Conservation (phyloP, 208 protist genomes). For the Trypanosoma caninum region DNA sequence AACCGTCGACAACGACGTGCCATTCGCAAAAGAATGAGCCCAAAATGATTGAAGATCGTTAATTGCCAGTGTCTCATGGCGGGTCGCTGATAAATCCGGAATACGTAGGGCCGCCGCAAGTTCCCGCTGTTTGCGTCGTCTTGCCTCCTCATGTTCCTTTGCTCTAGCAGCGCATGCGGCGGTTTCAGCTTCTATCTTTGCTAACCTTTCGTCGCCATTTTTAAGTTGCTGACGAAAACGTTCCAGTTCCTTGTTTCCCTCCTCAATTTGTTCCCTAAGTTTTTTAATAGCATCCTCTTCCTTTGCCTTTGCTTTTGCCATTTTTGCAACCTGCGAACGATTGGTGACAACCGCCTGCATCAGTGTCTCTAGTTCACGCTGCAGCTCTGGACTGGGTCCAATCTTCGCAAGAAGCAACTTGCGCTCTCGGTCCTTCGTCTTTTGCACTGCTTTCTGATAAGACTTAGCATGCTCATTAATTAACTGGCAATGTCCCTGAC, state of each 20-base stretch:
- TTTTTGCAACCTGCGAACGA: constrained; percentile 55
- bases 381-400: constrained; percentile 56
- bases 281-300: constrained; percentile 46
- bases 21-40: constrained; percentile 4
- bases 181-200: constrained; percentile 35
- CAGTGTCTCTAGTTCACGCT: constrained; percentile 57
- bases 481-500: constrained; percentile 24
- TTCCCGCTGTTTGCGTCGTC: constrained; percentile 12
- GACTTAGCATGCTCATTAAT: constrained; percentile 48
- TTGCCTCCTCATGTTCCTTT: constrained; percentile 29
- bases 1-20: neutral
- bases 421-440: constrained; percentile 59
- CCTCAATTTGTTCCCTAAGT: constrained; percentile 40
- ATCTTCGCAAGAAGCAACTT: constrained; percentile 57
- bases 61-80: constrained; percentile 67
- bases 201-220: constrained; percentile 20
- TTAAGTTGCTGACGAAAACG: constrained; percentile 22
- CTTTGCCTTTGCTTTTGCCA: constrained; percentile 58
- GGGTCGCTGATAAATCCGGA: constrained; percentile 36
- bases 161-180: constrained; percentile 19
- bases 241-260: constrained; percentile 43
- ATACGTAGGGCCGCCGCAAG: constrained; percentile 36
- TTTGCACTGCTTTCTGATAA: constrained; percentile 46
- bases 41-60: constrained; percentile 65
- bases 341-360: constrained; percentile 38